These are phyloP conservation scores for Aspergillus coremiiformis DNA, from an alignment of 495 filamentous ascomycete genomes.

Conservation along the genomic window DNA sequence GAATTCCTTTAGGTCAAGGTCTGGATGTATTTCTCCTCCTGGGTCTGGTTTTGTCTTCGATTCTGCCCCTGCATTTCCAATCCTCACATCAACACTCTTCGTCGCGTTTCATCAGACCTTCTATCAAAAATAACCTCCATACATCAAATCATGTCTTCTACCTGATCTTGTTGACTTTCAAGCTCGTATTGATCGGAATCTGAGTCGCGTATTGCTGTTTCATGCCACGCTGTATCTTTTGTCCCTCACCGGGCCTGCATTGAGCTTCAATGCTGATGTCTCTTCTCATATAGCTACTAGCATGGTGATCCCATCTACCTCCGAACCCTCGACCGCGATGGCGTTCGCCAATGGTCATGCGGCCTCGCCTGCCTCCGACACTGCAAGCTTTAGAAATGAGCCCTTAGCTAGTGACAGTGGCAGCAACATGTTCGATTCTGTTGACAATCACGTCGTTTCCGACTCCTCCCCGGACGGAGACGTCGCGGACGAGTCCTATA, in stretches of 20 bases:
- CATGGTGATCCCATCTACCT: conserved; percentile 47
- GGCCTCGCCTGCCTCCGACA: conserved; percentile 31
- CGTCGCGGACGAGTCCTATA: conserved; percentile 53
- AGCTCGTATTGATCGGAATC: conserved; percentile 19
- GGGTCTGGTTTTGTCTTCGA: conserved; percentile 19
- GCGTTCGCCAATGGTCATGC: conserved; percentile 44
- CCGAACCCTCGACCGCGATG: conserved; percentile 34
- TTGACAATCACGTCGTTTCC: conserved; percentile 35
- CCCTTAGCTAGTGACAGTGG: conserved; percentile 42
- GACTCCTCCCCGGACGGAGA: conserved; percentile 52
- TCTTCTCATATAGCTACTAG: conserved; percentile 38
- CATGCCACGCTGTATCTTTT: conserved; percentile 16
- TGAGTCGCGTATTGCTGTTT: conserved; percentile 34
- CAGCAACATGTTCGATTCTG: conserved; percentile 44
- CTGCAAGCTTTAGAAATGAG: conserved; percentile 31
- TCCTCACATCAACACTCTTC: conserved; percentile 22
- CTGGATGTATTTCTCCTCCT: conserved; percentile 12
- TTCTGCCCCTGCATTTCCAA: conserved; percentile 10
- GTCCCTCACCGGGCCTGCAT: conserved; percentile 11
- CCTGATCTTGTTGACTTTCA: conserved; percentile 18
- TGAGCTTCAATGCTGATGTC: conserved; percentile 43
- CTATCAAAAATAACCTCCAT: conserved; percentile 37
- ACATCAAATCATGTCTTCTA: conserved; percentile 34
- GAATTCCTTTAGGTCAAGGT: conserved; percentile 12
- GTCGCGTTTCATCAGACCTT: conserved; percentile 36